These are phyloP conservation scores for Aspergillus hancockii DNA, from an alignment of 495 filamentous ascomycete genomes.

Conservation along the genomic window DNA sequence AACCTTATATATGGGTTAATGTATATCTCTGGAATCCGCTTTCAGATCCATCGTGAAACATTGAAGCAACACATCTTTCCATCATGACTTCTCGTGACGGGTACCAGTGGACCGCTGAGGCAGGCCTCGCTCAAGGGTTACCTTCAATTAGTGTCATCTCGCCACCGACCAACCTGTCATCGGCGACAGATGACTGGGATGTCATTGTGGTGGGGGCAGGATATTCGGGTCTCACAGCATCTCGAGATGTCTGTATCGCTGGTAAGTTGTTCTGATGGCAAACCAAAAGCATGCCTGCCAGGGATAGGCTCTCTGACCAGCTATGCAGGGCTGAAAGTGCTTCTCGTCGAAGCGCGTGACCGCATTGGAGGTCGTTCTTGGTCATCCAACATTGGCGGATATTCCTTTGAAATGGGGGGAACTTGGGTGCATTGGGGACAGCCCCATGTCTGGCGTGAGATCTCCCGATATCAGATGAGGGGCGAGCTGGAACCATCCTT, in stretches of 20 bases:
- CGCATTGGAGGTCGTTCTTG: slow-evolving; percentile 39
- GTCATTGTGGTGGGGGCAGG: slow-evolving; percentile 29
- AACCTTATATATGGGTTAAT: too few species aligned
- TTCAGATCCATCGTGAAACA: too few species aligned
- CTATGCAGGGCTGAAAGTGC: slow-evolving; percentile 26
- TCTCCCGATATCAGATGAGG: slow-evolving; percentile 24
- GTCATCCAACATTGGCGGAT: slow-evolving; percentile 24
- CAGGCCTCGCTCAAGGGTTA: slow-evolving; percentile 19
- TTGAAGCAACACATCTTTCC: neutral
- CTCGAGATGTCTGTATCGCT: slow-evolving; percentile 22
- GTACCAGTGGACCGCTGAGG: slow-evolving; percentile 25
- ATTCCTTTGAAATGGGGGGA: slow-evolving; percentile 36
- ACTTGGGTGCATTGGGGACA: slow-evolving; percentile 37
- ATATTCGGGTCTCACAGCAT: slow-evolving; percentile 29
- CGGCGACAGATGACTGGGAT: slow-evolving; percentile 9
- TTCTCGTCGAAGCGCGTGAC: slow-evolving; percentile 38
- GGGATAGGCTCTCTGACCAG: too few species aligned
- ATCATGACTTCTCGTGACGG: slow-evolving; percentile 25
- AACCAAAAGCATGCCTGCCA: too few species aligned
- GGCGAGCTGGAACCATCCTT: slow-evolving; percentile 21
- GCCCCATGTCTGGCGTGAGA: slow-evolving; percentile 26
- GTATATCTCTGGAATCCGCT: too few species aligned
- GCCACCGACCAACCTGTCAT: slow-evolving; percentile 18
- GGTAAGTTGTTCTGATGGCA: slow-evolving; percentile 11
- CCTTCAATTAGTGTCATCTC: slow-evolving; percentile 24